Base-by-base conservation (phyloP, 495 filamentous ascomycete species). In the Stereocaulon alpinum region DNA sequence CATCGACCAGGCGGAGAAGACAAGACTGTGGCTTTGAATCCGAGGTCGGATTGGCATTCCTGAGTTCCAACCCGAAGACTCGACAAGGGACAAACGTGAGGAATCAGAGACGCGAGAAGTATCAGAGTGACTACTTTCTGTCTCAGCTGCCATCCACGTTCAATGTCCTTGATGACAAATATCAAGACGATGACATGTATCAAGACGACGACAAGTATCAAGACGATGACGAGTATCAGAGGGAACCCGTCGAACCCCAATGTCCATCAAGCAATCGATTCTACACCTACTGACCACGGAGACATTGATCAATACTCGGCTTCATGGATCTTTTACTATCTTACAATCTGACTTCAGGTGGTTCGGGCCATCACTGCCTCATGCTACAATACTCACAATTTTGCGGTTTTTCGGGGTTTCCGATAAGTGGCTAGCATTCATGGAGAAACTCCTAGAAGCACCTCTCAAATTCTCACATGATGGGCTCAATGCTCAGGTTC, bases 221-320 rank as follows among this genome's bases (percentile, higher is more conserved):
- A n/a, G 50, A 59, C 11, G 58, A 67, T 24, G 41, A 60, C 24
- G 52, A 68, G 32, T 59, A 40, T 45, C 24, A 24, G 24, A 24
- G 24, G 24, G 24, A 24, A 24, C 24, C 24, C 24, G 24, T 24
- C 24, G 24, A 24, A 24, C 24, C 24, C 37, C 73, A 11, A 74
- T 76, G 57, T 71, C 72, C 14, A 70, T 72, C 4, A 84, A 84
- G 56, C 80, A 85, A 61, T 69, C 70, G 37, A 69, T 85, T 4
- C 65, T 85, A 11, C 78, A 82, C 55, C 75, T 82, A 14, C 63
- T 82, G 17, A 76, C 75, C 0, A 77, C 80, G 0, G 82, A 84
- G 58, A 73, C 77, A 3, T 67, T 82, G 7, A 60, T 83, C 43
- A 76, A 78, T 37, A 78, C 71, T 32, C 70, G 67, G 7, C 61